Conservation (phyloP, 1,284 basidiomycete species). For the Spongispora temasekensis region DNA sequence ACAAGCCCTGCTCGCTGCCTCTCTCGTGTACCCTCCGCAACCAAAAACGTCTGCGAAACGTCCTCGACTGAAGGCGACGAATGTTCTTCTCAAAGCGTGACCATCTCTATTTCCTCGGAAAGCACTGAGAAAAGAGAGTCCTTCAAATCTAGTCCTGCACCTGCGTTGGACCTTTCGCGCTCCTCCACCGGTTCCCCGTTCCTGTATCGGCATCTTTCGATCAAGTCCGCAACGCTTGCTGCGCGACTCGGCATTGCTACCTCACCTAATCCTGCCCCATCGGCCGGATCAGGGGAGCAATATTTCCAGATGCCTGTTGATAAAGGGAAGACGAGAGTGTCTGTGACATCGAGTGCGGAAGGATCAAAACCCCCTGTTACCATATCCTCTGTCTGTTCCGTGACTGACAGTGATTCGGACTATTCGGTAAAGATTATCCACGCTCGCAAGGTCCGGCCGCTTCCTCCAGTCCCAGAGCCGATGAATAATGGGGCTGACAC, state of each 20-base stretch:
- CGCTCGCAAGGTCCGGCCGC: slow-evolving; percentile 5
- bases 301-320: slow-evolving; percentile 6
- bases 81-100: neutral
- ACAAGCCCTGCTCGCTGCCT: slow-evolving; percentile 26
- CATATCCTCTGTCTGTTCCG: too few species aligned
- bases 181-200: neutral
- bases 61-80: neutral
- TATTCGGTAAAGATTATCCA: slow-evolving; percentile 4
- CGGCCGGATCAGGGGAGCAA: neutral
- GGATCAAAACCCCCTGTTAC: neutral
- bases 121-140: neutral
- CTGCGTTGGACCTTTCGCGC: slow-evolving; percentile 2
- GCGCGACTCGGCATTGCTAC: slow-evolving; percentile 8
- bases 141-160: slow-evolving; percentile 11
- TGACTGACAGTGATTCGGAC: slow-evolving; percentile 7
- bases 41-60: neutral
- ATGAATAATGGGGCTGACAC: slow-evolving; percentile 10
- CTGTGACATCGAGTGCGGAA: neutral
- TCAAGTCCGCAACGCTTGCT: slow-evolving; percentile 16
- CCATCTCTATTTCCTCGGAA: neutral
- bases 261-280: neutral
- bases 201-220: slow-evolving; percentile 1
- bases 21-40: slow-evolving; percentile 24
- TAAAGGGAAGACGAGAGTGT: slow-evolving; percentile 12
- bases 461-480: slow-evolving; percentile 9